phyloP scores from a whole-genome alignment of 139 green algal species.

The Chlamydomonas schloesseri region DNA sequence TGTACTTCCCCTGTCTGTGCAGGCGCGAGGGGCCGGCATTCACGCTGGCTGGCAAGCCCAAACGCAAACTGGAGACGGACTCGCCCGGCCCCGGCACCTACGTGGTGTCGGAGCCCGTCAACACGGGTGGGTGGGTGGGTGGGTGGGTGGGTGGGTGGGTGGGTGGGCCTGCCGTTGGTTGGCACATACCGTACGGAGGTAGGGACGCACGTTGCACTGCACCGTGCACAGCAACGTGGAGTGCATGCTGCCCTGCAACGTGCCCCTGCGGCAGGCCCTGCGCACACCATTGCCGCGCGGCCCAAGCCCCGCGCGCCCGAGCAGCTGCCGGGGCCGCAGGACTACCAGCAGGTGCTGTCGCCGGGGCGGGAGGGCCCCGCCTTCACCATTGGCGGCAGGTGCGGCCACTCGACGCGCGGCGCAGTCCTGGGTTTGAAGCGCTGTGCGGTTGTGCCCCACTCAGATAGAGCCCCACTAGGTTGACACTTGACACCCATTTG shows the following conservation, averaged over 20 bases:
- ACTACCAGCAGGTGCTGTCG: slow-evolving; percentile 45
- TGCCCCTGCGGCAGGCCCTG: slow-evolving; percentile 48
- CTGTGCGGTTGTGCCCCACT: too few relatives aligned
- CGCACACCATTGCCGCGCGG: slow-evolving; percentile 39
- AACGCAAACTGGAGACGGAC: slow-evolving; percentile 36
- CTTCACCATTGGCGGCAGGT: slow-evolving; percentile 47
- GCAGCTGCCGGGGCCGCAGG: slow-evolving; percentile 31
- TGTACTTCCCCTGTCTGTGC: not conserved
- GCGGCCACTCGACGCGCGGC: too few relatives aligned
- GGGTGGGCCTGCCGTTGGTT: too few relatives aligned
- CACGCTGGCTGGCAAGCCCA: slow-evolving; percentile 15
- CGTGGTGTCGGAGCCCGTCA: not conserved
- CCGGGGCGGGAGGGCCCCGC: slow-evolving; percentile 24
- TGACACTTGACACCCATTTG: too few relatives aligned
- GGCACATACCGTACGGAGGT: not conserved
- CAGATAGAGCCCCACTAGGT: too few relatives aligned
- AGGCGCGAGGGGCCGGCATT: slow-evolving; percentile 31
- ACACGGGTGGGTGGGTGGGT: too few relatives aligned
- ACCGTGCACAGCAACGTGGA: not conserved
- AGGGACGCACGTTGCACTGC: too few relatives aligned
- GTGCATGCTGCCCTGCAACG: too few relatives aligned
- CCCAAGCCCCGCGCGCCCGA: slow-evolving; percentile 24
- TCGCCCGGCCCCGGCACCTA: slow-evolving; percentile 45
- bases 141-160: too few relatives aligned
- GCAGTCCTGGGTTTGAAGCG: too few relatives aligned